Conservation (phyloP, 805 yeast species). For the Ogataea nonfermentans region DNA sequence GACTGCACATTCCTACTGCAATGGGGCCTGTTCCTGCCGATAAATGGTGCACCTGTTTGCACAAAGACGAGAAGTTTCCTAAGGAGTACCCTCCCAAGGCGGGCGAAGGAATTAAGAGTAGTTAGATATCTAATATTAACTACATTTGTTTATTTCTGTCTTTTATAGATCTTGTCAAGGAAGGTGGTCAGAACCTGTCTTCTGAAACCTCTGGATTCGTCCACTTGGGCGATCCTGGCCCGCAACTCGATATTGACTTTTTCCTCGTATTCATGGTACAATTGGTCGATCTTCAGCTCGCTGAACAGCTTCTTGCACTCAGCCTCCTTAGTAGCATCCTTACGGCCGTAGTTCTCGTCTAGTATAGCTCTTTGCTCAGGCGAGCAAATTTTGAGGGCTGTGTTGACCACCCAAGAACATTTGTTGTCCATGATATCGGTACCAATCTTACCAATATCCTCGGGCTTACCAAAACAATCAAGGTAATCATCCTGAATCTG, state of each 20-base stretch:
- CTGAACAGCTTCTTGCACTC: conserved; percentile 69
- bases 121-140: not conserved
- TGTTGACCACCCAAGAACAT: conserved; percentile 96
- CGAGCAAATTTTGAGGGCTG: conserved; percentile 75
- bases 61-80: conserved; percentile 25
- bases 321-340: conserved; percentile 65
- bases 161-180: conserved; percentile 88
- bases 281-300: conserved; percentile 67
- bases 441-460: conserved; percentile 96
- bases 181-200: conserved; percentile 80
- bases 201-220: conserved; percentile 93
- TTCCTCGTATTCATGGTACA: conserved; percentile 84
- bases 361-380: conserved; percentile 79
- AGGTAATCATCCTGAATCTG: conserved; percentile 97
- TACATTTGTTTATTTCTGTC: conserved; percentile 61
- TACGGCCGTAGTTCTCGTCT: conserved; percentile 89
- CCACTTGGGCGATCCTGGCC: conserved; percentile 64
- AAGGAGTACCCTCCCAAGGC: conserved; percentile 38
- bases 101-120: conserved; percentile 32
- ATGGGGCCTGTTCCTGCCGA: conserved; percentile 37
- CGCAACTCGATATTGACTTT: conserved; percentile 61
- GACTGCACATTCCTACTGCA: conserved; percentile 41
- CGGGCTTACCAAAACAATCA: conserved; percentile 97
- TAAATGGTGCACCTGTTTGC: conserved; percentile 39
- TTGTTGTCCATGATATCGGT: conserved; percentile 98